Evolutionary conservation across 164 flowering plant genomes (phyloP), one percentile per base, ranked within the genome.

Genomic region (Magnolia kwangsiensis): DNA sequence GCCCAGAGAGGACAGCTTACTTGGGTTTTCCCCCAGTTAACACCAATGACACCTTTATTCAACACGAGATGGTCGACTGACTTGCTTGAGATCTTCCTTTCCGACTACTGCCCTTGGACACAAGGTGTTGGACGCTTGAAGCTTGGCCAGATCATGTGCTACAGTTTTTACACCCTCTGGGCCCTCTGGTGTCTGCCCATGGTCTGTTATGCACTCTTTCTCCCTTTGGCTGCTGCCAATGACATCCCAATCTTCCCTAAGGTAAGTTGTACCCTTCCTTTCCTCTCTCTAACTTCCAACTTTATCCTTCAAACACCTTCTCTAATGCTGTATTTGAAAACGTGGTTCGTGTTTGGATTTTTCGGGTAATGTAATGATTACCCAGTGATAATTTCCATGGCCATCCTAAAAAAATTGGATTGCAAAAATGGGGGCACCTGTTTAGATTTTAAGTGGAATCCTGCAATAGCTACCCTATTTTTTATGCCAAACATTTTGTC

Each of bases 21-120:
- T 19, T 88, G 27, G 92, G 92, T 5, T 70, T 87, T 19, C 87
- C 88, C 1, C 89, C 90, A n/a, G 78, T 67, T 7, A 88, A 84
- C 69, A 79, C 87, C 51, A 81, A 79, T 29, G 82, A 78, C 51
- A 59, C 80, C 7, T 87, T 89, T 4, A 78, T 86, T 50, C 92
- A 89, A 65, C 81, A 82, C 81, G 80, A 84, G 91, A 76, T 89
- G 91, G 91, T 75, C 83, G 7, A 86, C 87, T 11, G 92, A 90
- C 13, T 67, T 83, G 83, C 87, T 88, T 61, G 88, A 88, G 81
- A 84, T 87, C 31, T 84, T 87, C 71, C 72, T 18, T 83, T 23
- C 24, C 24, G 24, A 23, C 24, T 23, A 23, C 24, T 23, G 24
- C 24, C 24, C 24, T 23, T 23, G 84, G 84, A 74, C 78, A 21